Percentiles rank a stretch among this genome's conserved stretches.
These are phyloP conservation scores for Fonsecaea monophora DNA, from an alignment of 2,329 filamentous ascomycete species.

Conservation along the genomic window DNA sequence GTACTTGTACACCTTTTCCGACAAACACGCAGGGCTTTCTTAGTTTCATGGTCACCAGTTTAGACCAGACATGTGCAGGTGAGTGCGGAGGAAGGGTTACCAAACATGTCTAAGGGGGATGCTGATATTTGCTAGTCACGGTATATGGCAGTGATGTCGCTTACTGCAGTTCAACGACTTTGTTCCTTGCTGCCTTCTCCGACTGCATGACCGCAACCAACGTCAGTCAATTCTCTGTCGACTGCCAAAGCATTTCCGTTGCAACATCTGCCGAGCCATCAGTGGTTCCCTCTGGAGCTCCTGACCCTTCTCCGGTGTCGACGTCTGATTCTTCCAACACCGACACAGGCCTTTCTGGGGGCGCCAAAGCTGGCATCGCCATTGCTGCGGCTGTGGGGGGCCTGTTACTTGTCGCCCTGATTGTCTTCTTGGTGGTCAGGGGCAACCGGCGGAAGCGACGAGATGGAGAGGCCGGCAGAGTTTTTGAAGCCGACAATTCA, in stretches of 20 bases:
- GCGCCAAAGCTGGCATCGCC: constrained; percentile 33
- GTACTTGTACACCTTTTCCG: constrained; percentile 29
- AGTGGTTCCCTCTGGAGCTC: constrained; percentile 8
- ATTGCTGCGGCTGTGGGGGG: constrained; percentile 23
- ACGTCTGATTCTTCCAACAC: constrained; percentile 7
- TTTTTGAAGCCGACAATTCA: constrained; percentile 11
- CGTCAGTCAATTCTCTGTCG: constrained; percentile 32
- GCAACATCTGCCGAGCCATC: constrained; percentile 23
- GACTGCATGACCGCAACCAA: constrained; percentile 24
- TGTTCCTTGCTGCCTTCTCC: constrained; percentile 20
- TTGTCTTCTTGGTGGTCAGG: constrained; percentile 25
- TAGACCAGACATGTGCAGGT: constrained; percentile 31
- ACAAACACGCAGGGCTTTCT: constrained; percentile 10
- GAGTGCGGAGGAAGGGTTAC: not conserved
- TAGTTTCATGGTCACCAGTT: constrained; percentile 29
- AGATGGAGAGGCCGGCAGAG: constrained; percentile 10
- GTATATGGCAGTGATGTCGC: constrained; percentile 26
- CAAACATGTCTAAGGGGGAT: not conserved
- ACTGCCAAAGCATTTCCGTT: constrained; percentile 27
- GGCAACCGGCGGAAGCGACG: constrained; percentile 23
- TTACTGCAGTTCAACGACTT: constrained; percentile 25
- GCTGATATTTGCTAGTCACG: constrained; percentile 20
- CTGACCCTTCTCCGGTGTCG: not conserved
- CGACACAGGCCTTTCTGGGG: constrained; percentile 21
- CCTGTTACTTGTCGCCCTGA: constrained; percentile 12